Evolutionary conservation across 768 basidiomycete genomes (phyloP).

Genomic region (Naganishia randhawae): DNA sequence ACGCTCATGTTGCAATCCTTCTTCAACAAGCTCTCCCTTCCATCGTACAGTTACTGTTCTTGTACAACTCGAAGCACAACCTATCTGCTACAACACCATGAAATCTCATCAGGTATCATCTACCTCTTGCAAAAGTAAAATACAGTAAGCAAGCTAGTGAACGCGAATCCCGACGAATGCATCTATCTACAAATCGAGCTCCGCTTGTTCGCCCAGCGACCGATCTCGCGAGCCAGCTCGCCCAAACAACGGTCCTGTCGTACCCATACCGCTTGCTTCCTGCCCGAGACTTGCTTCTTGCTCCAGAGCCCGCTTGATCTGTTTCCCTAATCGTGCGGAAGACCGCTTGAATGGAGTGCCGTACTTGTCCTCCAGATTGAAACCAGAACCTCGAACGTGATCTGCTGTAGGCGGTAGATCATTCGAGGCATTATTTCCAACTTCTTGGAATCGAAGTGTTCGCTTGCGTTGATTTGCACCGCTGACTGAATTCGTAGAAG

Average conservation of each 20-base stretch:
- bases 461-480: background rate
- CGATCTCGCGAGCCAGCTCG: background rate
- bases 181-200: background rate
- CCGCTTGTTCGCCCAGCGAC: background rate
- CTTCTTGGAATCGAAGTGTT: slow-evolving; percentile 13
- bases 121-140: background rate
- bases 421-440: background rate
- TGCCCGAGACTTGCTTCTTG: background rate
- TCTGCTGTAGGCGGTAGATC: background rate
- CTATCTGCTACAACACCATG: background rate
- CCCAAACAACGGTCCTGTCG: slow-evolving; percentile 8
- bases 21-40: no score
- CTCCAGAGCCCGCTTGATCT: slow-evolving; percentile 5
- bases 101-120: background rate
- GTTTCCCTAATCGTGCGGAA: slow-evolving; percentile 10
- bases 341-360: slow-evolving; percentile 19
- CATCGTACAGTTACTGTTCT: no score
- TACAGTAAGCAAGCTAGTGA: background rate
- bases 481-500: background rate
- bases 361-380: slow-evolving; percentile 9
- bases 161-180: background rate
- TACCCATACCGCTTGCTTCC: background rate
- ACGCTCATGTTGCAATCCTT: no score
- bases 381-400: background rate
- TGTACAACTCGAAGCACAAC: no score